These are phyloP conservation scores for Pharnaceum exiguum DNA, from an alignment of 148 eudicot genomes.

Conservation along the genomic window DNA sequence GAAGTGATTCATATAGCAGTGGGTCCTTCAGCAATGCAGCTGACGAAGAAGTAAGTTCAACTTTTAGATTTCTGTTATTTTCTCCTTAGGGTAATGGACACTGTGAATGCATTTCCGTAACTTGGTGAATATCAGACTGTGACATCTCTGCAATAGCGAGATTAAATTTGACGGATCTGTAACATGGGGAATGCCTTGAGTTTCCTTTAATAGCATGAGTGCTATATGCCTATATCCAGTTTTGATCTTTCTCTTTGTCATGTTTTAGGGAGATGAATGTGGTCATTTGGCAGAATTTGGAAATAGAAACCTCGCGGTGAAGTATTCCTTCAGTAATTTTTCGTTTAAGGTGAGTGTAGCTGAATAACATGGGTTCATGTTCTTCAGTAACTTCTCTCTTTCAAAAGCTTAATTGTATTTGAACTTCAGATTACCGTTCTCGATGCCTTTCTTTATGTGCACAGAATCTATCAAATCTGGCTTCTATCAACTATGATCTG, in stretches of 20 bases:
- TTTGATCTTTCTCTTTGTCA: conserved; percentile 8
- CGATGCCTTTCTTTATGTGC: conserved; percentile 6
- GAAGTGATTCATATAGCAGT: conserved; percentile 74
- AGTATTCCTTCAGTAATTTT: conserved; percentile 94
- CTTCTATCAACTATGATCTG: conserved; percentile 92
- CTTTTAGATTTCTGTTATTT: not conserved
- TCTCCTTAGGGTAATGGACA: not conserved
- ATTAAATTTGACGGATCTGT: not conserved
- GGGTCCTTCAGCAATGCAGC: conserved; percentile 61
- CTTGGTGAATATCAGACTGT: too few species aligned
- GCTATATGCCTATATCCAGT: not conserved
- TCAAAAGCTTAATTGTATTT: not conserved
- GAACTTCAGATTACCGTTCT: not conserved
- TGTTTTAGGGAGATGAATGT: conserved; percentile 73
- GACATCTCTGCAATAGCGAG: not conserved
- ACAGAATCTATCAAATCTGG: conserved; percentile 94
- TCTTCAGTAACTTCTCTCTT: not conserved
- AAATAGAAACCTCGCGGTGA: conserved; percentile 44
- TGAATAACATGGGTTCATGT: not conserved
- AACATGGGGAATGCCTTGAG: not conserved
- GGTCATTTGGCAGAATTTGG: conserved; percentile 79
- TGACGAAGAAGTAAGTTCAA: conserved; percentile 78
- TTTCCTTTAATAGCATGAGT: not conserved
- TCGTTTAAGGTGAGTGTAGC: conserved; percentile 77
- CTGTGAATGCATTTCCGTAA: too few species aligned